Conservation (phyloP, 192 early-diverging fungal genomes). For the Rhizophagus clarus region DNA sequence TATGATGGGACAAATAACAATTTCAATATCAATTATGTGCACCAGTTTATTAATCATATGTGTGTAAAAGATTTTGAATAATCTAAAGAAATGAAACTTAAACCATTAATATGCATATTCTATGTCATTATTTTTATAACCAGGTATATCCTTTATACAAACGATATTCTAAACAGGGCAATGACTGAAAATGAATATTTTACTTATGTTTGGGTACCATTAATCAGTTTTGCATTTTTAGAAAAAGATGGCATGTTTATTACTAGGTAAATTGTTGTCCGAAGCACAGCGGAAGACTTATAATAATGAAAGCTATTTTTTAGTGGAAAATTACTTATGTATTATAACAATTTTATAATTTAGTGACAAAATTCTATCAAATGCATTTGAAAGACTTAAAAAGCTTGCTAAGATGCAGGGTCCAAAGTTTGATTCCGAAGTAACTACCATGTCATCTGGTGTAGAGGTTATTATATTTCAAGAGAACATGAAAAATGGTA, state of each 20-base stretch:
- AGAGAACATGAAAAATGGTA: not conserved
- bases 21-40: not conserved
- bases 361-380: not conserved
- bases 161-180: not conserved
- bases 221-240: constrained; percentile 1
- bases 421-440: constrained; percentile 3
- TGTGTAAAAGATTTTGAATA: not conserved
- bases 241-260: not conserved
- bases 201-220: not conserved
- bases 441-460: constrained; percentile 1
- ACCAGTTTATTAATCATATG: constrained; percentile 14
- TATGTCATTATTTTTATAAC: not conserved
- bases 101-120: not conserved
- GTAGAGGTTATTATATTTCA: constrained; percentile 16
- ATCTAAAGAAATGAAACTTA: not conserved
- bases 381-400: constrained; percentile 6
- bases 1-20: not conserved
- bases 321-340: not conserved
- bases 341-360: not conserved
- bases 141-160: constrained; percentile 7
- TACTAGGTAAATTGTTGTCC: constrained; percentile 8
- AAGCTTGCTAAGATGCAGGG: constrained; percentile 14
- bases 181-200: constrained; percentile 8
- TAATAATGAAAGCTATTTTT: not conserved
- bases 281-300: too few relatives aligned